phyloP scores from a whole-genome alignment of 139 green algal species.

The Chlorella sp. region DNA sequence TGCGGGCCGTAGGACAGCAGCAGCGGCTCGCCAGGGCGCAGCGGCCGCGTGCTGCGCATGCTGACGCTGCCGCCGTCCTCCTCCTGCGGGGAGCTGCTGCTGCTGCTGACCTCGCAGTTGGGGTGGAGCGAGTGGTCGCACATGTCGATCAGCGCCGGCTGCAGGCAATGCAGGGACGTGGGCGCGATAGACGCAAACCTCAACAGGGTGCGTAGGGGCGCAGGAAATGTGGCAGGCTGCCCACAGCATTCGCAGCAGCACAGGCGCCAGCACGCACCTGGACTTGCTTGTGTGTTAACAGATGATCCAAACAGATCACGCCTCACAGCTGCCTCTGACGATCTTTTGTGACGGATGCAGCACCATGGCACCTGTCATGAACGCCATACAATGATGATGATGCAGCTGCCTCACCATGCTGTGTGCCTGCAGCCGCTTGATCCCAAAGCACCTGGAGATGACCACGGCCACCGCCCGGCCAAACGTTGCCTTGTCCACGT shows the following conservation, averaged over 20 bases:
- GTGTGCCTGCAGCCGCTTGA: constrained; percentile 15
- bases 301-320: no score
- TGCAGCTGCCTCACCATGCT: constrained; percentile 11
- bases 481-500: neutral
- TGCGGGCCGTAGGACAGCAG: constrained; percentile 39
- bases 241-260: no score
- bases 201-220: no score
- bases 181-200: neutral
- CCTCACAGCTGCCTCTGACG: no score
- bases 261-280: no score
- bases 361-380: no score
- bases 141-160: constrained; percentile 36
- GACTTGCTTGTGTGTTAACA: no score
- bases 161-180: neutral
- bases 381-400: no score
- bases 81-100: no score
- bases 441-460: constrained; percentile 37
- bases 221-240: no score
- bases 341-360: no score
- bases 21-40: constrained; percentile 18
- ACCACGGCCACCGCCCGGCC: constrained; percentile 31
- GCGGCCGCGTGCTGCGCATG: neutral
- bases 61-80: neutral
- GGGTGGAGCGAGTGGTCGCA: constrained; percentile 15
- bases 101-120: constrained; percentile 12